Conservation (phyloP, 2,329 filamentous ascomycete genomes). For the Ophiostoma triangulosporum region DNA sequence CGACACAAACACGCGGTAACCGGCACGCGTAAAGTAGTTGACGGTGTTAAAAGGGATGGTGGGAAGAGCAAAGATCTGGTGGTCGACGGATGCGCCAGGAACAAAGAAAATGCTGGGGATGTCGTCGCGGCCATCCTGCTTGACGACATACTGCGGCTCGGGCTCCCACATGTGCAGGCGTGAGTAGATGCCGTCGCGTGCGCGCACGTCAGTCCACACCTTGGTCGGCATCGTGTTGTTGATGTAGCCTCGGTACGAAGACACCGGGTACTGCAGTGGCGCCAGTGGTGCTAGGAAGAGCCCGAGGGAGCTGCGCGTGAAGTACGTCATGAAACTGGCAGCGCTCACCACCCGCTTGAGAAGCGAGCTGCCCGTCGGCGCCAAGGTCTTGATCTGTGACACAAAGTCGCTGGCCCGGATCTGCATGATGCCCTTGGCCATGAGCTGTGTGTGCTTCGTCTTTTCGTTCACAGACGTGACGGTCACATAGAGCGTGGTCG, state of each 20-base stretch:
- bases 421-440: slow-evolving; percentile 47
- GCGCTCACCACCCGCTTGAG: slow-evolving; percentile 31
- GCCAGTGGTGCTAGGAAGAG: slow-evolving; percentile 42
- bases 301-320: slow-evolving; percentile 37
- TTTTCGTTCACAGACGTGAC: slow-evolving; percentile 26
- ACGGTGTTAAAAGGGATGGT: slow-evolving; percentile 51
- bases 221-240: slow-evolving; percentile 34
- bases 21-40: slow-evolving; percentile 46
- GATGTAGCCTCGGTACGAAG: slow-evolving; percentile 34
- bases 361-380: slow-evolving; percentile 33
- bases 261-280: slow-evolving; percentile 40
- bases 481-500: slow-evolving; percentile 48
- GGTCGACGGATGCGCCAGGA: slow-evolving; percentile 48
- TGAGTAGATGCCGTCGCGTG: slow-evolving; percentile 38
- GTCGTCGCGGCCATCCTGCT: slow-evolving; percentile 7
- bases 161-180: slow-evolving; percentile 46
- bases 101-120: slow-evolving; percentile 44
- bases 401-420: slow-evolving; percentile 41
- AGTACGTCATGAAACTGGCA: slow-evolving; percentile 40
- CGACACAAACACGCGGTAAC: slow-evolving; percentile 45
- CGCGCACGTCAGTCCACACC: slow-evolving; percentile 31
- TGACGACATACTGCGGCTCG: slow-evolving; percentile 26
- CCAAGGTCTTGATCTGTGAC: slow-evolving; percentile 40
- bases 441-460: slow-evolving; percentile 21
- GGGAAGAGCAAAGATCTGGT: slow-evolving; percentile 48